Conservation (phyloP, 2,329 filamentous ascomycete genomes). For the Stachybotrys elegans region DNA sequence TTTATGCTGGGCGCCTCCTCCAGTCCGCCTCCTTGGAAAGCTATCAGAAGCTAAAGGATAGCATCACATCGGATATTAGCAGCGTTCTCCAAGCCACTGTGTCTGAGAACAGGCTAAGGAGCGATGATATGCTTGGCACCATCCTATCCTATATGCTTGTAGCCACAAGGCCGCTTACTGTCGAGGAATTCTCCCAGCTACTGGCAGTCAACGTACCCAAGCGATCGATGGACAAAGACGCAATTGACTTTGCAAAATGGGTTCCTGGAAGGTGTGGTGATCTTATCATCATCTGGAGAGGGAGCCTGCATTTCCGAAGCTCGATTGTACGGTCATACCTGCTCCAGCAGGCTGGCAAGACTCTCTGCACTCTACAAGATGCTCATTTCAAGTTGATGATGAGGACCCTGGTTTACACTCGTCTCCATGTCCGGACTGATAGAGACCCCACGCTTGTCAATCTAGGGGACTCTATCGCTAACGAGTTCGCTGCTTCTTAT, state of each 20-base stretch:
- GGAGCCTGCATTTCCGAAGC: constrained; percentile 31
- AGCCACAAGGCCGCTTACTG: constrained; percentile 23
- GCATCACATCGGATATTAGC: constrained; percentile 8
- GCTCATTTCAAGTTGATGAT: constrained; percentile 27
- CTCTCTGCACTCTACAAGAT: constrained; percentile 24
- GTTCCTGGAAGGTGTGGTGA: constrained; percentile 13
- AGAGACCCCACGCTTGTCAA: constrained; percentile 13
- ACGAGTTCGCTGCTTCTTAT: constrained; percentile 19
- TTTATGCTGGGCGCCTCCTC: constrained; percentile 24
- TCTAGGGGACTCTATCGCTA: constrained; percentile 15
- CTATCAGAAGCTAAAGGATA: constrained; percentile 6
- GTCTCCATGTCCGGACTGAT: constrained; percentile 21
- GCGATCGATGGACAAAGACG: constrained; percentile 2
- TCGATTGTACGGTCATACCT: constrained; percentile 25
- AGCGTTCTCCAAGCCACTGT: constrained; percentile 10
- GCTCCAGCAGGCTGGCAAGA: constrained; percentile 26
- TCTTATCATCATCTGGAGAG: constrained; percentile 26
- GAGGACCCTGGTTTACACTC: constrained; percentile 28
- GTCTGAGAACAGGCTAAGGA: constrained; percentile 9
- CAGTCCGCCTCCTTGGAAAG: constrained; percentile 13
- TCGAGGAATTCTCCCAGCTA: constrained; percentile 25
- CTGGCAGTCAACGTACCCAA: constrained; percentile 21
- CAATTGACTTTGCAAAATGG: constrained; percentile 12
- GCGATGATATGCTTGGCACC: constrained; percentile 12
- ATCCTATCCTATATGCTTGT: constrained; percentile 30